Percentiles rank a stretch among this genome's conserved stretches.
Conservation (phyloP, 768 basidiomycete species). For the Suillus brevipes region DNA sequence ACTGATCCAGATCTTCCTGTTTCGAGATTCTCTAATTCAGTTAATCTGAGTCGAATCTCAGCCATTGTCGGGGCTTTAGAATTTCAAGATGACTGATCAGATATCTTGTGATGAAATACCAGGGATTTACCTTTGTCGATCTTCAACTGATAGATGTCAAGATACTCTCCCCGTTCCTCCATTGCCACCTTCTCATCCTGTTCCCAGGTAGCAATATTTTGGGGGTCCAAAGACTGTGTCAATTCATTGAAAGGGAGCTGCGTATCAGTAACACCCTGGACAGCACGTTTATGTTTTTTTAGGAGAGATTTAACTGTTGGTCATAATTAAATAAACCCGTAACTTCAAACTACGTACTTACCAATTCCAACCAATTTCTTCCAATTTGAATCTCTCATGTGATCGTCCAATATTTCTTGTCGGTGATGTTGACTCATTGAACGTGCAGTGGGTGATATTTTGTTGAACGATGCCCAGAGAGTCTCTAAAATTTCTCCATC, state of each 20-base stretch:
- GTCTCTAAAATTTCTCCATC: conserved; percentile 38
- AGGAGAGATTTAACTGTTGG: too few relatives aligned
- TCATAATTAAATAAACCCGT: too few relatives aligned
- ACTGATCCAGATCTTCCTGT: not conserved
- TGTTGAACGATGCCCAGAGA: conserved; percentile 33
- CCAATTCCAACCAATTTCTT: conserved; percentile 12
- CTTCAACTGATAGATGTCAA: conserved; percentile 5
- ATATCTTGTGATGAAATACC: not conserved
- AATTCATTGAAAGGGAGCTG: conserved; percentile 1
- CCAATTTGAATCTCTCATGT: conserved; percentile 36
- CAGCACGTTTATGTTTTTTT: conserved; percentile 10
- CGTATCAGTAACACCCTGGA: not conserved
- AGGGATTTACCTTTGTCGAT: conserved; percentile 5
- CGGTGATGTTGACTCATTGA: conserved; percentile 25
- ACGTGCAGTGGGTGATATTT: conserved; percentile 20
- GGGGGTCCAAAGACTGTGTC: not conserved
- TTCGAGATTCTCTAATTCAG: not conserved
- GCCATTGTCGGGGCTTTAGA: conserved; percentile 6
- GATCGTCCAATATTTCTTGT: conserved; percentile 31
- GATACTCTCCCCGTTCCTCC: not conserved
- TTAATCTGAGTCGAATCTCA: conserved; percentile 2
- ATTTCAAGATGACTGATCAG: too few relatives aligned
- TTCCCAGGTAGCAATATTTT: not conserved
- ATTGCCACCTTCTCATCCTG: not conserved
- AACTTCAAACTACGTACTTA: too few relatives aligned